Evolutionary conservation across 2,329 filamentous ascomycete species (phyloP).

Genomic region (Tolypocladium guangdongense): DNA sequence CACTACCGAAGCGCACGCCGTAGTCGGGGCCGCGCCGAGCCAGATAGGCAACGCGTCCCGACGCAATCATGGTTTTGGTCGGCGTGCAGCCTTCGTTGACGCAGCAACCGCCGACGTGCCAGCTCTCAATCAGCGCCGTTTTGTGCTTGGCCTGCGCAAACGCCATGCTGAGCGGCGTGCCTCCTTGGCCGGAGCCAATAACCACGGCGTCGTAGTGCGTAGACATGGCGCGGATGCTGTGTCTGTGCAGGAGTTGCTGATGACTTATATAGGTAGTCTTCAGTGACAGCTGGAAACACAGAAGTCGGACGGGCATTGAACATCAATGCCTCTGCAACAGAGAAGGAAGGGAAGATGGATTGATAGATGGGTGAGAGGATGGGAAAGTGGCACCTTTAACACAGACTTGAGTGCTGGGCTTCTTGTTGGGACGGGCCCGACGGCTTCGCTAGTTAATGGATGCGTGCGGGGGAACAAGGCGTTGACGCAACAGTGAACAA

Average conservation of each 20-base stretch:
- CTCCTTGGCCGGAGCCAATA: constrained; percentile 42
- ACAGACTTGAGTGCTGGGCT: not conserved
- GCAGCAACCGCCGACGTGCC: constrained; percentile 40
- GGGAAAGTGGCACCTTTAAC: no score
- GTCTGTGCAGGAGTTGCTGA: not conserved
- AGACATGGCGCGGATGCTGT: not conserved
- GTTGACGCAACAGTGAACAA: no score
- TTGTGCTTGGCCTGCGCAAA: constrained; percentile 32
- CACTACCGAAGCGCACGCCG: constrained; percentile 25
- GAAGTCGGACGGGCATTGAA: not conserved
- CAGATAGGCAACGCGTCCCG: constrained; percentile 36
- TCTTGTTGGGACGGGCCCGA: not conserved
- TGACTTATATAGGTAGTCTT: not conserved
- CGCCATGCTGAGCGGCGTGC: constrained; percentile 36
- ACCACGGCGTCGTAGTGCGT: constrained; percentile 24
- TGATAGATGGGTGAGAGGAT: no score
- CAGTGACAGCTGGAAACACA: not conserved
- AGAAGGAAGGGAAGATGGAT: no score
- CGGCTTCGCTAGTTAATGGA: not conserved
- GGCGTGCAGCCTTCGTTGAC: constrained; percentile 46
- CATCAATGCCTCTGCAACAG: not conserved
- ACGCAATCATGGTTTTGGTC: constrained; percentile 46
- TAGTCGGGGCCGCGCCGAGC: constrained; percentile 30
- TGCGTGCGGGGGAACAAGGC: no score
- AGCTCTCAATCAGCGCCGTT: constrained; percentile 35